Percentiles rank a stretch among this genome's conserved stretches.
Conservation (phyloP, 768 basidiomycete species). For the Lentinula guzmanii region DNA sequence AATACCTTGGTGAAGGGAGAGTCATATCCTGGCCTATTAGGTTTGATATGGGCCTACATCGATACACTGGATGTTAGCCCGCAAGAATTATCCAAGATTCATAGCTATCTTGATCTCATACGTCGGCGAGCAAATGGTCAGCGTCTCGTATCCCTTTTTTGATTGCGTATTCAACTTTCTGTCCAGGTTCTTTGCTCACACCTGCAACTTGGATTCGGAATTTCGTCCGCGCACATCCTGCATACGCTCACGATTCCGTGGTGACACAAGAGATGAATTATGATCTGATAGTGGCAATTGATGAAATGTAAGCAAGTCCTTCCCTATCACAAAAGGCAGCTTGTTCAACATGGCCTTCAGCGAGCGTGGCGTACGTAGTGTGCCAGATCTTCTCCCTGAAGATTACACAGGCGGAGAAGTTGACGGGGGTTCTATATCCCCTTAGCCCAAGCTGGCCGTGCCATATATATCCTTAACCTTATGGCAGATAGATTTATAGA, state of each 20-base stretch:
- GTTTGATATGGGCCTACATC: constrained; percentile 78
- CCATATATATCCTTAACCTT: neutral
- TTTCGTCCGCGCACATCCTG: constrained; percentile 86
- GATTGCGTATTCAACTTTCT: neutral
- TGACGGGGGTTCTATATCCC: constrained; percentile 36
- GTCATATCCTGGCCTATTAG: constrained; percentile 74
- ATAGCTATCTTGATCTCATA: constrained; percentile 76
- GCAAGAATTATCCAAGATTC: constrained; percentile 53
- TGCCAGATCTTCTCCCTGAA: constrained; percentile 56
- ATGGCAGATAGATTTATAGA: neutral
- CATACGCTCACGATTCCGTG: constrained; percentile 90
- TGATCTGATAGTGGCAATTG: constrained; percentile 83
- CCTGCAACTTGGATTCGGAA: constrained; percentile 91
- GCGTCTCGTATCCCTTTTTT: constrained; percentile 15
- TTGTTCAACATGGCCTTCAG: constrained; percentile 26
- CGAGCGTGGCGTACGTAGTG: constrained; percentile 61
- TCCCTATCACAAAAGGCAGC: neutral
- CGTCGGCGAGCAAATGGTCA: constrained; percentile 74
- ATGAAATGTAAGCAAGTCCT: constrained; percentile 75
- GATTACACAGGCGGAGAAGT: constrained; percentile 46
- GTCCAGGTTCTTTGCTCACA: constrained; percentile 69
- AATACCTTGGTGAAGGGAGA: constrained; percentile 35
- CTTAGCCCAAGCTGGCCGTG: neutral
- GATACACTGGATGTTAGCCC: constrained; percentile 77
- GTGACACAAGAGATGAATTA: constrained; percentile 91